Evolutionary conservation across 805 yeast species (phyloP).

Genomic region (Jamesozyma piceae): DNA sequence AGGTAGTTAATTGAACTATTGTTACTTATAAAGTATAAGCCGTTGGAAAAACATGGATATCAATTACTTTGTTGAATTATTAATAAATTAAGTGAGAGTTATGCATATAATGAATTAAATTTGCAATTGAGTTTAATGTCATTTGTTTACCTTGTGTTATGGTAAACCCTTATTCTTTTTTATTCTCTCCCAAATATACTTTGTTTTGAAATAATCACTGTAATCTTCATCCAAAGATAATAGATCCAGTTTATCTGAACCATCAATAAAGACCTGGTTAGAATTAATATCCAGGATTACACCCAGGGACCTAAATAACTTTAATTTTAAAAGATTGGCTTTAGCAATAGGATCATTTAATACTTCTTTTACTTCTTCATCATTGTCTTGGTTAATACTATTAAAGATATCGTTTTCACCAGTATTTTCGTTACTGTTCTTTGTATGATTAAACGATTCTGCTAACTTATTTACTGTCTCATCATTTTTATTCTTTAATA

Average conservation of each 20-base stretch:
- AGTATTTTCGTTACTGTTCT: neutral
- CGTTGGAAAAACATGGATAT: too few relatives aligned
- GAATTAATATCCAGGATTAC: conserved; percentile 38
- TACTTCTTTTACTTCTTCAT: conserved; percentile 9
- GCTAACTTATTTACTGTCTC: conserved; percentile 9
- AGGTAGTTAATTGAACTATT: too few relatives aligned
- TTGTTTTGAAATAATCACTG: conserved; percentile 60
- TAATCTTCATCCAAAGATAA: conserved; percentile 44
- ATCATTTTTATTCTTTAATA: conserved; percentile 17
- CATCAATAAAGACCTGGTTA: conserved; percentile 42
- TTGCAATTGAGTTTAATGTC: too few relatives aligned
- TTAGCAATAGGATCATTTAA: conserved; percentile 15
- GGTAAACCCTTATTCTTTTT: conserved; percentile 2
- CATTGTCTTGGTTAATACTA: conserved; percentile 2
- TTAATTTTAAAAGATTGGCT: conserved; percentile 39
- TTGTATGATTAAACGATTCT: neutral
- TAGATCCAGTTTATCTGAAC: conserved; percentile 39
- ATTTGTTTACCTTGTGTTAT: too few relatives aligned
- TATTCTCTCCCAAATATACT: conserved; percentile 65
- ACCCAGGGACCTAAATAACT: conserved; percentile 54
- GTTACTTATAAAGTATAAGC: too few relatives aligned
- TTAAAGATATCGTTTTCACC: neutral
- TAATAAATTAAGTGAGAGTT: too few relatives aligned
- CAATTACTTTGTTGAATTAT: too few relatives aligned
- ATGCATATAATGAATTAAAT: too few relatives aligned